A percentile compares a stretch with the other conserved stretches of the same genome.
Evolutionary conservation across 257 asterid genomes (phyloP).

Genomic region (Forsythia viridissima): DNA sequence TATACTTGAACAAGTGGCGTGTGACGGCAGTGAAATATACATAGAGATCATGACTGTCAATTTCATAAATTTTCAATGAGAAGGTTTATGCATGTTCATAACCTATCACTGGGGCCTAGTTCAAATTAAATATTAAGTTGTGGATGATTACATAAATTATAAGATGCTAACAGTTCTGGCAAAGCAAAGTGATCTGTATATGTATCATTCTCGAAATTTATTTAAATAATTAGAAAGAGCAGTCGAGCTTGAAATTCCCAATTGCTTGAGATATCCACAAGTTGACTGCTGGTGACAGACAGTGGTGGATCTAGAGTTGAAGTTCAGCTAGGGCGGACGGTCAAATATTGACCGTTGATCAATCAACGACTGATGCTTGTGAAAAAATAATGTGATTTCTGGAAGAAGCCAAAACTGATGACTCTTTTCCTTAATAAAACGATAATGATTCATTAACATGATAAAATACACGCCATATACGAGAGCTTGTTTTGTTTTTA

Average conservation of each 20-base stretch:
- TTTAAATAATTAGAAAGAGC: background rate
- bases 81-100: background rate
- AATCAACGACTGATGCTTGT: no score
- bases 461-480: no score
- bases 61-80: background rate
- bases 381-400: no score
- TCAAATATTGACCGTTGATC: no score
- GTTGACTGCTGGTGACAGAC: no score
- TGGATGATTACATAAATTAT: background rate
- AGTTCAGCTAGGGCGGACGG: no score
- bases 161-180: background rate
- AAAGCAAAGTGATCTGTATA: background rate
- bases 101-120: background rate
- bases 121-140: background rate
- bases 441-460: no score
- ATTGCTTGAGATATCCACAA: background rate
- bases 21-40: background rate
- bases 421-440: no score
- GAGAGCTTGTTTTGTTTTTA: no score
- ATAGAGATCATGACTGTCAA: background rate
- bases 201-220: background rate
- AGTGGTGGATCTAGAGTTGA: no score
- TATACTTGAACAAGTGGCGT: background rate
- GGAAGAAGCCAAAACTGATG: no score
- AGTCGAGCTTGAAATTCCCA: background rate